Evolutionary conservation across 495 filamentous ascomycete genomes (phyloP).

Genomic region (Pseudomonodictys pantanalensis): DNA sequence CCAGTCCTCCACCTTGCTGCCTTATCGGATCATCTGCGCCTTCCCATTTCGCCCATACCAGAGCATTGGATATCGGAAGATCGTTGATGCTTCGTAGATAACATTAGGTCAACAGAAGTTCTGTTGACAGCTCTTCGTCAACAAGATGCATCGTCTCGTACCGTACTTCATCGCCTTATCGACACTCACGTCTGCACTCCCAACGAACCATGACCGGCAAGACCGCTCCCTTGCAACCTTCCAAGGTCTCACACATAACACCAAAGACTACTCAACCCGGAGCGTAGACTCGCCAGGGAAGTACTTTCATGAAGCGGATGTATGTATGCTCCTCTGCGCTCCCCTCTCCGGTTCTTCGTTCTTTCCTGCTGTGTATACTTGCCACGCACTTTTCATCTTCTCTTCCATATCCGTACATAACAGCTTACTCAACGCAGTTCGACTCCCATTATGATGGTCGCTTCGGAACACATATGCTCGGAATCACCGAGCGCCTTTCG

Average conservation of each 20-base stretch:
- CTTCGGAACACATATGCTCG: slow-evolving; percentile 31
- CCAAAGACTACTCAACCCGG: slow-evolving; percentile 25
- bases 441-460: slow-evolving; percentile 42
- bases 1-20: no score
- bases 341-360: not conserved
- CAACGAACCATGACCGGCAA: slow-evolving; percentile 10
- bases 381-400: not conserved
- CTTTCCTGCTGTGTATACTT: not conserved
- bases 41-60: no score
- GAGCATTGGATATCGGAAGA: no score
- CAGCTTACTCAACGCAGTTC: slow-evolving; percentile 27
- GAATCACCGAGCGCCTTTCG: slow-evolving; percentile 29
- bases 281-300: slow-evolving; percentile 26
- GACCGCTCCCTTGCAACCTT: slow-evolving; percentile 18
- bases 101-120: no score
- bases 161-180: not conserved
- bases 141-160: no score
- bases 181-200: not conserved
- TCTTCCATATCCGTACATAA: not conserved
- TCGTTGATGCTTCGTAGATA: no score
- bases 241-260: slow-evolving; percentile 14
- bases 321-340: slow-evolving; percentile 8
- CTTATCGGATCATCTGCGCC: no score
- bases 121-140: no score
- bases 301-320: slow-evolving; percentile 38